These are phyloP conservation scores for Sporothrix brunneoviolacea DNA, from an alignment of 2,329 filamentous ascomycete species.

Conservation along the genomic window DNA sequence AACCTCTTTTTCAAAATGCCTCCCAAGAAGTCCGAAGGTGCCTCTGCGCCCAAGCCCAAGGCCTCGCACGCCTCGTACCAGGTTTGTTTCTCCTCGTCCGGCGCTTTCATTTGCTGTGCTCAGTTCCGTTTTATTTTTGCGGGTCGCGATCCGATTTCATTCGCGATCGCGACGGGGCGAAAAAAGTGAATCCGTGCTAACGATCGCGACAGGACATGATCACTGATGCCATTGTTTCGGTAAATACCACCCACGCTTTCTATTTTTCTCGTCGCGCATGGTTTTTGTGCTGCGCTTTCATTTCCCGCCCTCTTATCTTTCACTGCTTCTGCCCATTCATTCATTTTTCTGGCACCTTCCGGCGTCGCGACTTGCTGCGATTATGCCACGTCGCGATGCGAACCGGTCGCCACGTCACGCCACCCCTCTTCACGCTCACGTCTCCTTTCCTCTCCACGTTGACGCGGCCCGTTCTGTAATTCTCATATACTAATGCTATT, in stretches of 20 bases:
- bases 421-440: background rate
- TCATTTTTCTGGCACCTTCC: background rate
- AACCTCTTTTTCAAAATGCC: conserved; percentile 39
- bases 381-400: conserved; percentile 13
- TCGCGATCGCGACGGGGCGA: background rate
- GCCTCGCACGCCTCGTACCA: conserved; percentile 49
- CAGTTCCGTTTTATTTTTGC: background rate
- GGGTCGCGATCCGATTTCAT: conserved; percentile 6
- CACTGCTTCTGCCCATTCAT: background rate
- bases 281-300: conserved; percentile 14
- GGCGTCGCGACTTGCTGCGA: background rate
- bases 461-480: background rate
- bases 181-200: conserved; percentile 7
- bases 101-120: background rate
- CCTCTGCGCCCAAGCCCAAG: conserved; percentile 44
- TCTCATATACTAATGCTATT: conserved; percentile 12
- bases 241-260: conserved; percentile 37
- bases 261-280: conserved; percentile 6
- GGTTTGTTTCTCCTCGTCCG: conserved; percentile 34
- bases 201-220: conserved; percentile 49
- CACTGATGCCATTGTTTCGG: conserved; percentile 53
- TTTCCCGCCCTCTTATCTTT: conserved; percentile 18
- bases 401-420: conserved; percentile 9
- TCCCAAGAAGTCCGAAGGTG: conserved; percentile 49
- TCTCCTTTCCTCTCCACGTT: background rate